phyloP scores from a whole-genome alignment of 202 grass and related monocot genomes.

The Cymbopogon flexuosus region DNA sequence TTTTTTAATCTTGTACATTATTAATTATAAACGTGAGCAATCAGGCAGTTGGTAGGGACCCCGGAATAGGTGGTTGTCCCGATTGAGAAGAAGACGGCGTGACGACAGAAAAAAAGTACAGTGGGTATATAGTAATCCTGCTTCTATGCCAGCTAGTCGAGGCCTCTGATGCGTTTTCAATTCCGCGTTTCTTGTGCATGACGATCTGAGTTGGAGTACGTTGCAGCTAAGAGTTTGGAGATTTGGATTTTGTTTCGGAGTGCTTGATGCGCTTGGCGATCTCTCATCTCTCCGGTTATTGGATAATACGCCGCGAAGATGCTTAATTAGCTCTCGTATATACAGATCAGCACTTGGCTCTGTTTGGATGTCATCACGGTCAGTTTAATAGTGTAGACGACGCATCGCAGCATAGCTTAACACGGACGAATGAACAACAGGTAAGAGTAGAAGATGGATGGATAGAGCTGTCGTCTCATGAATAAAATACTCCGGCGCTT shows the following conservation, averaged over 20 bases:
- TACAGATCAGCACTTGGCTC: no score
- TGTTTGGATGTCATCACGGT: no score
- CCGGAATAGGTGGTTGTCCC: background rate
- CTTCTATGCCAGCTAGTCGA: background rate
- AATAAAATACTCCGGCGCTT: no score
- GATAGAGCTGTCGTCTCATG: no score
- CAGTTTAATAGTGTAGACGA: no score
- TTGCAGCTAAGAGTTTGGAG: no score
- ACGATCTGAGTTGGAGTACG: conserved; percentile 19
- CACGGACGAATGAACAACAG: no score
- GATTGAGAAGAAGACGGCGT: background rate
- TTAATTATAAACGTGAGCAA: background rate
- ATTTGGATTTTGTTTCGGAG: background rate
- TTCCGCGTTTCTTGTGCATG: background rate
- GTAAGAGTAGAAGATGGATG: no score
- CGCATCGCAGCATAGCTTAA: no score
- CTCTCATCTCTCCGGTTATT: background rate
- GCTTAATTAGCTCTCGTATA: no score
- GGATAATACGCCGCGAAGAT: background rate
- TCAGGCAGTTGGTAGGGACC: background rate
- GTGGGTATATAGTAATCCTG: no score
- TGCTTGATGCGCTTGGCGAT: background rate
- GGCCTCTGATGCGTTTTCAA: background rate
- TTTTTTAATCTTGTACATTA: background rate
- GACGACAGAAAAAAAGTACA: background rate